Base-by-base conservation (phyloP, 257 asterid genomes). In the Echites panduratus region DNA sequence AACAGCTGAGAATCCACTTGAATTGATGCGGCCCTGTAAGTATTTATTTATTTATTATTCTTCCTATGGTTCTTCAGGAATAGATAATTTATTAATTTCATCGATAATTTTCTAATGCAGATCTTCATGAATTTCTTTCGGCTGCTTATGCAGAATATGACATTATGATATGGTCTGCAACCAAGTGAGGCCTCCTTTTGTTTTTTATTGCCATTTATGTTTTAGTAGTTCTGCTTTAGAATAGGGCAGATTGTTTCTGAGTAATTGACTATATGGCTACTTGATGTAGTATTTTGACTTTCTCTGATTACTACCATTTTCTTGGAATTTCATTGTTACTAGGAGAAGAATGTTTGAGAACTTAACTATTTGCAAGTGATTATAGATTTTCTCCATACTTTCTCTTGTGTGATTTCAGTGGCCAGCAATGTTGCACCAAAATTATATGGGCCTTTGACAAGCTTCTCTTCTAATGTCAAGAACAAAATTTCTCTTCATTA, bases 141-240 rank as follows among this genome's bases (percentile, higher is more conserved):
- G 96, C 99, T 47, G 97, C 76, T 65, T 94, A 94, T 82, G 87
- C 99, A 0, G 97, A 90, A 75, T 94, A 89, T 71, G 99, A 94
- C 79, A 94, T 94, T 82, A 91, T 94, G 84, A 91, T 94, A 85
- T 91, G 99, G 99, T 94, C 97, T 58, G 98, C 98, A 53, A 93
- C 97, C 80, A 89, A 90, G 98, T 93, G 74, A 72, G 63, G 35
- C 7, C n/a, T 17, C n/a, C 5, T 32, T 52, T 19, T 32, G 4
- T 20, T 12, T 49, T 45, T 32, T 32, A 3, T 32, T 32, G 1
- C 35, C 14, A 17, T 19, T 27, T 32, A 13, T 19, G 9, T 13
- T 47, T 68, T 2, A 45, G 4, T 68, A 24, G 32, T 52, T 47
- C 5, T 48, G 1, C 44, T 57, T 24, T 22, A 8, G 16, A 68